These are phyloP conservation scores for Spergularia bocconei DNA, from an alignment of 148 eudicot genomes.

Conservation along the genomic window DNA sequence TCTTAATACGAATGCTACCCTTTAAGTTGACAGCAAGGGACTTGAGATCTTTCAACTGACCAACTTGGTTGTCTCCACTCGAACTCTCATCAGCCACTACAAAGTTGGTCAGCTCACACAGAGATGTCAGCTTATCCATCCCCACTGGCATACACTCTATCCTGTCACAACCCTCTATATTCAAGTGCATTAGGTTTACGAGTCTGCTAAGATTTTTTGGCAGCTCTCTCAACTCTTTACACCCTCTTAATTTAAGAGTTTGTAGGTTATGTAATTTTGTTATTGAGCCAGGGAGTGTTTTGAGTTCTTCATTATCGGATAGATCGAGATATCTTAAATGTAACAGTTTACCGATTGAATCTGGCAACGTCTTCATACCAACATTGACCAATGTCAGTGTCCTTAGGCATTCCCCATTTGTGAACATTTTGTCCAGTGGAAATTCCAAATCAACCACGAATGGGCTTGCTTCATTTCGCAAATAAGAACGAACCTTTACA, in stretches of 20 bases:
- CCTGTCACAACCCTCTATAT: too few relatives aligned
- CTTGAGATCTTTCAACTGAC: constrained; percentile 5
- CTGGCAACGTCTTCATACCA: not conserved
- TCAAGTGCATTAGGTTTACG: constrained; percentile 16
- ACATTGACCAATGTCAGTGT: too few relatives aligned
- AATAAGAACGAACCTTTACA: constrained; percentile 12
- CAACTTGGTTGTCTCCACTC: not conserved
- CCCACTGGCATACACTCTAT: constrained; percentile 11
- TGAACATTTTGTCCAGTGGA: not conserved
- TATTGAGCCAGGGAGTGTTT: constrained; percentile 6
- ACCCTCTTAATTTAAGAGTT: not conserved
- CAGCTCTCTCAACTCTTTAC: not conserved
- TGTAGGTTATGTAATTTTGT: constrained; percentile 25
- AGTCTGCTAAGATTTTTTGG: constrained; percentile 14
- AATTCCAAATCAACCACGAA: not conserved
- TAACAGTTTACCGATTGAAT: too few relatives aligned
- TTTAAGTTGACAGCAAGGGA: not conserved
- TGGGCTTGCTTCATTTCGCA: not conserved
- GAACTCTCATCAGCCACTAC: not conserved
- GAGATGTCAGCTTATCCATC: constrained; percentile 6
- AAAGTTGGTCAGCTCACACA: not conserved
- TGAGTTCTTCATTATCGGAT: not conserved
- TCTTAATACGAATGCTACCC: not conserved
- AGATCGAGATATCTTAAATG: constrained; percentile 29
- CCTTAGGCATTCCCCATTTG: not conserved